Evolutionary conservation across 768 basidiomycete genomes (phyloP).

Genomic region (Coprinopsis marcescibilis): DNA sequence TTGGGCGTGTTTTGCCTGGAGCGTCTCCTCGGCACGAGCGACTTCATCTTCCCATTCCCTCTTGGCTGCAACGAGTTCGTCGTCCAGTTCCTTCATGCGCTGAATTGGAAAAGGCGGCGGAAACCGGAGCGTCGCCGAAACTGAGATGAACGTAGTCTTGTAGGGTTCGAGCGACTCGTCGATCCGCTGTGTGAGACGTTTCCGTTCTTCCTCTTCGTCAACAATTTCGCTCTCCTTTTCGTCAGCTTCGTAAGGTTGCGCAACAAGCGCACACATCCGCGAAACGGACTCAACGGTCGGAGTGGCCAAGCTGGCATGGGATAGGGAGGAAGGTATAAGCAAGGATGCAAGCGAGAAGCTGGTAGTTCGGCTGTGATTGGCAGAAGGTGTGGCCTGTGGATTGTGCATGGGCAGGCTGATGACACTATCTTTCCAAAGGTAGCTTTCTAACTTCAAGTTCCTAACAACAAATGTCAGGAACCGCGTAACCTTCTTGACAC

Average conservation of each 20-base stretch:
- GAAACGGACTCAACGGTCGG: neutral
- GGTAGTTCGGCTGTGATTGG: slow-evolving; percentile 15
- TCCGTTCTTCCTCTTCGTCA: slow-evolving; percentile 67
- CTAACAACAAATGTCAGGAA: slow-evolving; percentile 91
- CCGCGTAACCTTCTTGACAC: slow-evolving; percentile 87
- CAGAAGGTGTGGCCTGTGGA: slow-evolving; percentile 10
- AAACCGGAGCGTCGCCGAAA: slow-evolving; percentile 88
- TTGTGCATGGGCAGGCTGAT: slow-evolving; percentile 64
- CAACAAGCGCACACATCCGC: neutral
- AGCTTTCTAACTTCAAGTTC: slow-evolving; percentile 89
- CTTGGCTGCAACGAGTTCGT: slow-evolving; percentile 62
- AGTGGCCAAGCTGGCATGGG: slow-evolving; percentile 9
- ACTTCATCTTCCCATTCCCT: slow-evolving; percentile 86
- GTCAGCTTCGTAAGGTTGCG: neutral
- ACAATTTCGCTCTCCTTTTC: slow-evolving; percentile 15
- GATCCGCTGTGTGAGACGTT: slow-evolving; percentile 69
- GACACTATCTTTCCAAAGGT: slow-evolving; percentile 87
- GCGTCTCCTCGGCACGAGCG: slow-evolving; percentile 66
- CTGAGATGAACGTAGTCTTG: slow-evolving; percentile 81
- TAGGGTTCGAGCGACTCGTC: slow-evolving; percentile 82
- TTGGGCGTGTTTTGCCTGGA: slow-evolving; percentile 34
- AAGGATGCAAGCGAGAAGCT: slow-evolving; percentile 14
- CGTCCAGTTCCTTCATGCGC: slow-evolving; percentile 85
- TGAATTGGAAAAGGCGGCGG: slow-evolving; percentile 86
- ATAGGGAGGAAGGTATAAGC: slow-evolving; percentile 1